Evolutionary conservation across 257 asterid species (phyloP), one percentile per base, ranked within the genome.

Genomic region (Vinca minor): DNA sequence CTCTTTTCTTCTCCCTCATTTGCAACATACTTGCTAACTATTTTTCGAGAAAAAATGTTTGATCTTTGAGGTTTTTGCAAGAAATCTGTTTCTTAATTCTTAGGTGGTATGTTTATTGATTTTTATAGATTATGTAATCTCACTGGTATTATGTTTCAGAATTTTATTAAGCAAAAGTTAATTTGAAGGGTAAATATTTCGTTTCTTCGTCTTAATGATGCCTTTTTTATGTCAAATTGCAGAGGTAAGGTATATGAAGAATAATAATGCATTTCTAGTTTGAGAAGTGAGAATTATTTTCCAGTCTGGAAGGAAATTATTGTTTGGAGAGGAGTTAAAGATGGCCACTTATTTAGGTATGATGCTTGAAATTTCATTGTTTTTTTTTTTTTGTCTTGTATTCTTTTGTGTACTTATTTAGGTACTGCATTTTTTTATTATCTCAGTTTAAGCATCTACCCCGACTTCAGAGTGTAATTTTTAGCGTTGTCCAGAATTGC

Each of bases 331-430:
- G n/a, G 49, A 55, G n/a, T n/a, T 6, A 26, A 46, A 70, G 60
- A 85, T 87, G 97, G 85, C 85, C 15, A 69, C 89, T 42, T 85
- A 75, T 66, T 78, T 79, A n/a, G n/a, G n/a, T n/a, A n/a, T n/a
- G n/a, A n/a, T n/a, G n/a, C n/a, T n/a, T n/a, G n/a, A n/a, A n/a
- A n/a, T n/a, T n/a, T n/a, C n/a, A n/a, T n/a, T n/a, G n/a, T n/a
- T n/a, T n/a, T n/a, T n/a, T n/a, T n/a, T n/a, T n/a, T n/a, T n/a
- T n/a, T n/a, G n/a, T n/a, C n/a, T n/a, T n/a, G n/a, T n/a, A n/a
- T n/a, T n/a, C n/a, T n/a, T n/a, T n/a, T n/a, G n/a, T n/a, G n/a
- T n/a, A n/a, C n/a, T n/a, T n/a, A n/a, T n/a, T n/a, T n/a, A n/a
- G n/a, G n/a, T n/a, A n/a, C n/a, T n/a, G n/a, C n/a, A n/a, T n/a